Evolutionary conservation across 306 rosid genomes (phyloP), one percentile per base, ranked within the genome.

Genomic region (Pyrus pyrifolia): DNA sequence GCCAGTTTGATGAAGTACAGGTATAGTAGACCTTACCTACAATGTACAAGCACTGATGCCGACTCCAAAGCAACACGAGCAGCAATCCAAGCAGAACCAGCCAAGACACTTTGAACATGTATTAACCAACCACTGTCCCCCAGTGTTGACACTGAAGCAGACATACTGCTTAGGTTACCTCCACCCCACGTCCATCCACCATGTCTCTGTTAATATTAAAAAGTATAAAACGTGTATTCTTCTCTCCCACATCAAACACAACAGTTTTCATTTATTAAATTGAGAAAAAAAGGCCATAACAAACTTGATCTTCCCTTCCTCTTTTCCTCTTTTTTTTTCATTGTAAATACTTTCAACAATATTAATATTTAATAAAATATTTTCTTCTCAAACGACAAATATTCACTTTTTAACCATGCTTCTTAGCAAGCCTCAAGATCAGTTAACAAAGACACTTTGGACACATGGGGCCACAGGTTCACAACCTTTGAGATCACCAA

Each of bases 161-260:
- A 95, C 99, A 95, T 95, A 78, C 97, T 92, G 82, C 97, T 92
- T 58, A 95, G 91, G 80, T 95, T 95, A 64, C 99, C 99, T 74
- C 99, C 99, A 83, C 99, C 97, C 99, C 99, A 95, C 51, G 88
- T 95, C 81, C 92, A 92, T 58, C 93, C 99, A 75, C 99, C 99
- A 82, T 95, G 92, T 82, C 99, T 90, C 99, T 92, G 83, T 68
- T 74, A 76, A 82, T 49, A 78, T 57, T 21, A 67, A 40, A 10
- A 55, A 67, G 58, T 38, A 59, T 9, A 42, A 64, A 68, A 58
- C 27, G 21, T 2, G 42, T 10, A 44, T 60, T 69, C 21, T 76
- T 15, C 11, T 55, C 51, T 33, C 12, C 17, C 19, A 75, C 65
- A 18, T 75, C 53, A 55, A 14, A 65, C 70, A 63, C 18, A 33